These are phyloP conservation scores for Pseudevernia furfuracea DNA, from an alignment of 495 filamentous ascomycete genomes.

Conservation along the genomic window DNA sequence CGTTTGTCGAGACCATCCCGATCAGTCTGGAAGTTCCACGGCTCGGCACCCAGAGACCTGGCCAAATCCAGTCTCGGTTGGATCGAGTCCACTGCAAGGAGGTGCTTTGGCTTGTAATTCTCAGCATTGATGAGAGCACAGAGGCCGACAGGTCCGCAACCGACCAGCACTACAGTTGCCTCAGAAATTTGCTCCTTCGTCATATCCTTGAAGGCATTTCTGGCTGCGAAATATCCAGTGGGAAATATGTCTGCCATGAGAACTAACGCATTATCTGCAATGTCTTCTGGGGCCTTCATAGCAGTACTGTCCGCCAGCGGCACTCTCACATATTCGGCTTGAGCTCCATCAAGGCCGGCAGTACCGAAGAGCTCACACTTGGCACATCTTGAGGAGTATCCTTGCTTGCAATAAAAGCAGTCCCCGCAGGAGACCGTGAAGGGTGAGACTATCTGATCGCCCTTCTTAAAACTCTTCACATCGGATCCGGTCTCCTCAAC, in stretches of 20 bases:
- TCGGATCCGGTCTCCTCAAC: slow-evolving; percentile 58
- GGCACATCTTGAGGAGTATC: slow-evolving; percentile 76
- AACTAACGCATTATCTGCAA: slow-evolving; percentile 72
- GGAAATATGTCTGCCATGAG: slow-evolving; percentile 78
- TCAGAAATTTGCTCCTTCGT: slow-evolving; percentile 54
- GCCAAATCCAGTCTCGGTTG: slow-evolving; percentile 72
- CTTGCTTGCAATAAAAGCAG: slow-evolving; percentile 87
- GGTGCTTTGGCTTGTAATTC: slow-evolving; percentile 68
- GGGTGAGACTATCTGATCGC: slow-evolving; percentile 72
- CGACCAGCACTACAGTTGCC: slow-evolving; percentile 72
- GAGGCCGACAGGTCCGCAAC: slow-evolving; percentile 83
- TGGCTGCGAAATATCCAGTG: slow-evolving; percentile 77
- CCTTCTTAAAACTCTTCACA: slow-evolving; percentile 62
- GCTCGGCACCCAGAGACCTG: slow-evolving; percentile 70
- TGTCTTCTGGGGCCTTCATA: slow-evolving; percentile 64
- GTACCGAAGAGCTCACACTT: slow-evolving; percentile 69
- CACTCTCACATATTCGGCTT: slow-evolving; percentile 75
- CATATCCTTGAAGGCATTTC: slow-evolving; percentile 67
- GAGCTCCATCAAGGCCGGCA: slow-evolving; percentile 67
- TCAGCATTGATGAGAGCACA: slow-evolving; percentile 80
- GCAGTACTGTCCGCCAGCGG: slow-evolving; percentile 79
- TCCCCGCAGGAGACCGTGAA: slow-evolving; percentile 80
- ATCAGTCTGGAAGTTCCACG: slow-evolving; percentile 71
- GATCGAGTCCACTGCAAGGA: slow-evolving; percentile 82
- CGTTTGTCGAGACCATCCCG: slow-evolving; percentile 58